These are phyloP conservation scores for Bipolaris victoriae DNA, from an alignment of 2,329 filamentous ascomycete genomes.

Conservation along the genomic window DNA sequence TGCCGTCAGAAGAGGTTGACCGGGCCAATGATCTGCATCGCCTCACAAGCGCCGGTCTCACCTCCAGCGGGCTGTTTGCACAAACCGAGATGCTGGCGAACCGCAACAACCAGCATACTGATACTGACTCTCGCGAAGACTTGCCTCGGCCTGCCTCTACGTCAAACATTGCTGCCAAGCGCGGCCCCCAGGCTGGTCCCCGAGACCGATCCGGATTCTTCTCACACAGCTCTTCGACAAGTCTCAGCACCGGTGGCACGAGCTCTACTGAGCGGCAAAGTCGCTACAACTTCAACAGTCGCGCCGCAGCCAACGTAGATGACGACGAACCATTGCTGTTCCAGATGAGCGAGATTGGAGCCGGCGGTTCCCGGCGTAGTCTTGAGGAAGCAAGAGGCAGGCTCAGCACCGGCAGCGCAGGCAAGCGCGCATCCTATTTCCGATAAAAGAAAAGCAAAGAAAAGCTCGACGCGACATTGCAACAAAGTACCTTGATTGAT, in stretches of 20 bases:
- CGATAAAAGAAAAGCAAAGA: slow-evolving; percentile 7
- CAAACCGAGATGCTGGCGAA: slow-evolving; percentile 44
- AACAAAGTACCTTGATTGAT: not conserved
- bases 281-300: slow-evolving; percentile 55
- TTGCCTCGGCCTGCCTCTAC: slow-evolving; percentile 35
- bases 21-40: slow-evolving; percentile 49
- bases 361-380: slow-evolving; percentile 44
- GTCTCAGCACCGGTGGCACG: slow-evolving; percentile 40
- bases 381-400: slow-evolving; percentile 47
- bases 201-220: slow-evolving; percentile 42
- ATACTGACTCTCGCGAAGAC: slow-evolving; percentile 36
- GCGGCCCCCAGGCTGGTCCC: slow-evolving; percentile 30
- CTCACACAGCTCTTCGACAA: slow-evolving; percentile 41
- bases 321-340: slow-evolving; percentile 75
- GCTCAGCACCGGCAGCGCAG: slow-evolving; percentile 33
- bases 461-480: not conserved
- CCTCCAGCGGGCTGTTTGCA: slow-evolving; percentile 67
- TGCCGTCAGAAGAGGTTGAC: slow-evolving; percentile 65
- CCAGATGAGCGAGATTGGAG: slow-evolving; percentile 73
- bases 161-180: slow-evolving; percentile 39
- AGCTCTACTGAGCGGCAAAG: slow-evolving; percentile 45
- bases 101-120: slow-evolving; percentile 29
- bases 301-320: slow-evolving; percentile 50
- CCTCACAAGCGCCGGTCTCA: slow-evolving; percentile 58
- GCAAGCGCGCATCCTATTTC: slow-evolving; percentile 35